Conservation (phyloP, 305 asterid species). For the Fraxinus xanthoxyloides region DNA sequence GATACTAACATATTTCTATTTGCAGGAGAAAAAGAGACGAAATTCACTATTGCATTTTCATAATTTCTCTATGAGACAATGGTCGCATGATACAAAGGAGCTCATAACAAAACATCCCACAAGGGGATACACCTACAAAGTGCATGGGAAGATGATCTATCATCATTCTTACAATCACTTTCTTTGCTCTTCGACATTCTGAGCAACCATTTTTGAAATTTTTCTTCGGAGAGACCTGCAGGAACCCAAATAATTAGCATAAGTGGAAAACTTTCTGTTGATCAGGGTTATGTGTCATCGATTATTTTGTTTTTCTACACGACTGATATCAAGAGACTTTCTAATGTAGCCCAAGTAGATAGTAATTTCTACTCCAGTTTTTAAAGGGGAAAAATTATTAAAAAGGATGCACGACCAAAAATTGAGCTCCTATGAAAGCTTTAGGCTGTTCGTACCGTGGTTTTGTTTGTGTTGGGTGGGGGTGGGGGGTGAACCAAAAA, state of each 20-base stretch:
- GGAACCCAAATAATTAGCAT: neutral
- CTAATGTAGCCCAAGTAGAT: neutral
- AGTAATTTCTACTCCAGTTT: neutral
- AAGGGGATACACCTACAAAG: neutral
- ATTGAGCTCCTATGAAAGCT: neutral
- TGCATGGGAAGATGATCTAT: neutral
- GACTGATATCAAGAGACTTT: neutral
- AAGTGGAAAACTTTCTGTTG: neutral
- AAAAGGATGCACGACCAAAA: neutral
- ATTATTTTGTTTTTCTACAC: neutral
- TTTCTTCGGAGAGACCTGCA: neutral
- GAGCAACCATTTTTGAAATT: neutral
- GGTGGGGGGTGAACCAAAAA: neutral
- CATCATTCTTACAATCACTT: conserved; percentile 1
- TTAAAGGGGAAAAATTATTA: neutral
- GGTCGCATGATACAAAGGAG: neutral
- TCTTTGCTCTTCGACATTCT: neutral
- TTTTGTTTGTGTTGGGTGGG: neutral
- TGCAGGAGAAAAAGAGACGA: neutral
- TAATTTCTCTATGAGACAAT: neutral
- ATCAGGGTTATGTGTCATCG: neutral
- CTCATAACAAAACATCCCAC: neutral
- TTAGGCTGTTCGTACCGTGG: neutral
- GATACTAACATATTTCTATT: neutral
- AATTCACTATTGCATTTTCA: conserved; percentile 4